Base-by-base conservation (phyloP, 1,139 yeast genomes). In the Sugiyamaella japonica region DNA sequence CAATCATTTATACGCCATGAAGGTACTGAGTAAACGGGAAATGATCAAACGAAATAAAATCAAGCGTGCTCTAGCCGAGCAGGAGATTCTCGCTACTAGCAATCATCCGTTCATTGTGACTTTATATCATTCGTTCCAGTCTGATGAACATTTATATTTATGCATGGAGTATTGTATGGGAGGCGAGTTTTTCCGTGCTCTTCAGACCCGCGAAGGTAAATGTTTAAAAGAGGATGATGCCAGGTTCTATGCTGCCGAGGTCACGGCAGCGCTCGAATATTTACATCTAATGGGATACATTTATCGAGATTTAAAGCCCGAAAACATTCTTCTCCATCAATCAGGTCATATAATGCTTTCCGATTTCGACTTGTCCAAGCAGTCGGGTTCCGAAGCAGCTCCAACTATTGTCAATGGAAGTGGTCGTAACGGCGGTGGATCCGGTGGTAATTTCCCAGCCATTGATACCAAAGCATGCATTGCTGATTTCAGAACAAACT, bases 141-240 rank as follows among this genome's bases (percentile, higher is more conserved):
- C 96, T 10, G 95, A 89, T 55, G 97, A 91, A 61, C 84, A 87
- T 67, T 73, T 95, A n/a, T 95, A 91, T 66, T 79, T 95, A 51
- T 95, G 99, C 69, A 91, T 95, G 97, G 99, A 95, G 70, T 95
- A 93, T 66, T 95, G 99, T 69, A 90, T 93, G 95, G 99, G 99
- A 17, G 99, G 99, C 48, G 99, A 95, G 72, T 95, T 95, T 68
- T 95, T 95, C 76, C 77, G 99, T 57, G 99, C 99, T 0, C 74
- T 95, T 52, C 99, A 95, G 72, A 90, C 97, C 0, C 79, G 97
- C 58, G 87, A 85, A 59, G 82, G 91, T 52, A 89, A 90, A 68
- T 87, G 96, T 59, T 85, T 95, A 13, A 78, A 83, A 38, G 99
- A 95, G 70, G 81, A 77, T 49, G 98, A 91, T 68, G 98, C 99